phyloP scores from a whole-genome alignment of 139 green algal genomes.

The Tetraselmis chui region DNA sequence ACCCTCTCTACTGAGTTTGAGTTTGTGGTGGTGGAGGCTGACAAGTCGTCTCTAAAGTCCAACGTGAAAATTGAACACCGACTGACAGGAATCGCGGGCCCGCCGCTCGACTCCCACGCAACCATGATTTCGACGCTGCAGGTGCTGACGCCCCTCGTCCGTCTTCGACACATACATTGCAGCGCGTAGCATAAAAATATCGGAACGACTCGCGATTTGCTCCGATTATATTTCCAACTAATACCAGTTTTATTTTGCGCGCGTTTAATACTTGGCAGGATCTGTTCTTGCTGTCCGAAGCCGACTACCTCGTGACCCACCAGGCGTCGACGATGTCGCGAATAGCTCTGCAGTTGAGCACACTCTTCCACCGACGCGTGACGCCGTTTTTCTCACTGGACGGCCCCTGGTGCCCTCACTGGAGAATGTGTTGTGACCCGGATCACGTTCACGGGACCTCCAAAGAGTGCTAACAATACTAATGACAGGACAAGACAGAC shows the following conservation, averaged over 20 bases:
- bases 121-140: neutral
- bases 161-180: too few species aligned
- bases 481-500: too few species aligned
- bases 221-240: neutral
- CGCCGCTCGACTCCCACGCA: neutral
- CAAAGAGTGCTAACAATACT: neutral
- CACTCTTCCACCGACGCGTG: neutral
- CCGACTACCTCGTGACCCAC: slow-evolving; percentile 1
- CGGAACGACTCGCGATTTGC: too few species aligned
- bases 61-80: neutral
- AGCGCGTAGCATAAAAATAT: too few species aligned
- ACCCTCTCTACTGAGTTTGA: neutral
- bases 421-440: slow-evolving; percentile 13
- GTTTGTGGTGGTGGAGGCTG: neutral
- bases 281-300: slow-evolving; percentile 3
- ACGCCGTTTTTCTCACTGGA: slow-evolving; percentile 8
- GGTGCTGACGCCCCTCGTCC: too few species aligned
- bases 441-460: neutral
- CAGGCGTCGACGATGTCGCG: slow-evolving; percentile 8
- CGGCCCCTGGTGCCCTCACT: slow-evolving; percentile 12
- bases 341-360: neutral
- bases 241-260: neutral
- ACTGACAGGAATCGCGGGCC: neutral
- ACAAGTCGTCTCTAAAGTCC: neutral
- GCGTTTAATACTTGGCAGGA: too few species aligned